Conservation (phyloP, 805 yeast species). For the Kluyveromyces lactis region DNA sequence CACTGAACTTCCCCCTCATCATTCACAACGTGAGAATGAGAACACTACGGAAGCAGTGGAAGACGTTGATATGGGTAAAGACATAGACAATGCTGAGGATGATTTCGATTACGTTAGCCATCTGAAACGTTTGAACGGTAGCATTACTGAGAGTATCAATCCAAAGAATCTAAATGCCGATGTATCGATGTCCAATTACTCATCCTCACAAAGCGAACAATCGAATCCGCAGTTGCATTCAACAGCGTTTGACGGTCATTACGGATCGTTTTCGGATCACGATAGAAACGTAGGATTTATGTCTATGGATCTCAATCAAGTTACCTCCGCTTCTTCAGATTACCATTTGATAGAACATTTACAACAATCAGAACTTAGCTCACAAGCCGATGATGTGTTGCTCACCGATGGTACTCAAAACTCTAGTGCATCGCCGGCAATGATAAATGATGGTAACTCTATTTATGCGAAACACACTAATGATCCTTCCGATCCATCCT, state of each 20-base stretch:
- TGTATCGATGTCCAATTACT: neutral
- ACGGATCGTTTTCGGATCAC: constrained; percentile 14
- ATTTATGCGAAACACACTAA: constrained; percentile 2
- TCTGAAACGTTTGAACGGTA: constrained; percentile 10
- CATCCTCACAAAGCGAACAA: constrained; percentile 1
- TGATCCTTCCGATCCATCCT: constrained; percentile 7
- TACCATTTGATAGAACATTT: constrained; percentile 6
- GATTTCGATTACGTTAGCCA: constrained; percentile 7
- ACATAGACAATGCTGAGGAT: neutral
- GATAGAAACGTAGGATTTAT: constrained; percentile 12
- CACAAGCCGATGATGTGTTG: neutral
- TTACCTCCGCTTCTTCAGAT: neutral
- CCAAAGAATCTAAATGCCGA: neutral
- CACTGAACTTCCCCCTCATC: neutral
- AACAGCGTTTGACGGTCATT: constrained; percentile 5
- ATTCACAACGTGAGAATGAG: neutral
- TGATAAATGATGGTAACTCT: constrained; percentile 8
- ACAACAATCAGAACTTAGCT: constrained; percentile 1
- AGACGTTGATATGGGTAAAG: neutral
- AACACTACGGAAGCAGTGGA: neutral
- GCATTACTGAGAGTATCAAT: constrained; percentile 3
- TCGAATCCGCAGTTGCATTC: neutral
- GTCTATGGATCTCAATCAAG: constrained; percentile 4
- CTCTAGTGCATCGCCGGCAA: constrained; percentile 9
- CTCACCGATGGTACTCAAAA: neutral